Evolutionary conservation across 148 eudicot genomes (phyloP).

Genomic region (Chenopodium suecicum): DNA sequence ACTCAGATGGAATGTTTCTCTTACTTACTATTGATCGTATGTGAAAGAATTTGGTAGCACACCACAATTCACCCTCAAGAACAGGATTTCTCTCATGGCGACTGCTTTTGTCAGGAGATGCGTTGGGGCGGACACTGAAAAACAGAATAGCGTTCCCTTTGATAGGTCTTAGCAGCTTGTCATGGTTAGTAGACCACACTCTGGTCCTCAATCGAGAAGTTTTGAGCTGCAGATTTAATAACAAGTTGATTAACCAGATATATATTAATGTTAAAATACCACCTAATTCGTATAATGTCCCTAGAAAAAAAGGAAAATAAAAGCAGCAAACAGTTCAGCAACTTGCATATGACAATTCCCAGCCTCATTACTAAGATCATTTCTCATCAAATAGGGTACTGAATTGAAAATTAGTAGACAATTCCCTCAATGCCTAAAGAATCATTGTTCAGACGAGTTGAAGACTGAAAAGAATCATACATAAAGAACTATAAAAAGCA

Average conservation of each 20-base stretch:
- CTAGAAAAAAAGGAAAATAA: background rate
- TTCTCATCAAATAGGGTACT: background rate
- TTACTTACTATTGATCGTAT: constrained; percentile 34
- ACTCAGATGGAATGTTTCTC: constrained; percentile 12
- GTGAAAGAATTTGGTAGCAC: constrained; percentile 59
- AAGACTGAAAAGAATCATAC: too few species aligned
- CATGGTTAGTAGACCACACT: constrained; percentile 43
- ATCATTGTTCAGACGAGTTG: background rate
- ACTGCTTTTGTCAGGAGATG: constrained; percentile 66
- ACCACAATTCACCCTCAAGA: constrained; percentile 77
- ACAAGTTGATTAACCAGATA: background rate
- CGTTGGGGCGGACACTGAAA: constrained; percentile 70
- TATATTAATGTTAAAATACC: background rate
- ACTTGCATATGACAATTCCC: background rate
- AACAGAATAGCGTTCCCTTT: constrained; percentile 82
- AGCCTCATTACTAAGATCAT: background rate
- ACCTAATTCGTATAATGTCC: background rate
- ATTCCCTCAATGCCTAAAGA: background rate
- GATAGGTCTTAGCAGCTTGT: constrained; percentile 46
- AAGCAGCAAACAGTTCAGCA: background rate
- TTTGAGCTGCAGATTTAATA: constrained; percentile 34
- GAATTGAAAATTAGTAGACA: background rate
- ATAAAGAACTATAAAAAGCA: background rate
- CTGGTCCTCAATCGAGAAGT: constrained; percentile 37
- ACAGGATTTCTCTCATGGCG: constrained; percentile 68